Base-by-base conservation (phyloP, 2,329 filamentous ascomycete species). In the Domatiomyces globalis region DNA sequence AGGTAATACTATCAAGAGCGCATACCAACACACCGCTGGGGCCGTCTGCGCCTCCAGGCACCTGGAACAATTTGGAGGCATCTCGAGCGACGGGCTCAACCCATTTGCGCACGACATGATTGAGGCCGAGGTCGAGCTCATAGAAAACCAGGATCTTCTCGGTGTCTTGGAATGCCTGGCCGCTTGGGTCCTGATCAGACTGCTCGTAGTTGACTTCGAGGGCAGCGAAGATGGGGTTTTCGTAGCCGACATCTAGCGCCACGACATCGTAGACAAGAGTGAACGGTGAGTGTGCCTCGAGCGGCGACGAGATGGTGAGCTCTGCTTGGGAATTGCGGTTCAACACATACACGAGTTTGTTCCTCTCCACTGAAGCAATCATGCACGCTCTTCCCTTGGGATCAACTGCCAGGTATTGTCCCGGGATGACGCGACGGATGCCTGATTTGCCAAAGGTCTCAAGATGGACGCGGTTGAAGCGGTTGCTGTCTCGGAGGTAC, bases 391-490 rank as follows among this genome's bases (percentile, higher is more conserved):
- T 81, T 51, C 92, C 92, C 69, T 95, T 95, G 25, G 92, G 92
- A 63, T 99, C 92, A 49, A 87, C 87, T 5, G 90, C 92, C 25
- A 99, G 78, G 64, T 95, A 98, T 68, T 99, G 88, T 54, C 94
- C 92, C 2, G 94, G 92, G 45, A 98, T 80, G 39, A 96, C 90
- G 62, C 92, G 83, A 52, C 94, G 83, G 49, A 96, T 80, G 39
- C 92, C 94, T 6, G 92, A 96, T 70, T 98, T 98, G 60, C 92
- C 92, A 67, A 94, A 99, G 0, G 94, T 99, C 72, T 99, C 94
- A 51, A 95, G 78, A 63, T 96, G 92, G 58, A 96, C 78, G 46
- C 87, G 83, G 61, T 83, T 83, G 69, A 98, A 95, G 47, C 81
- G 81, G 66, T 95, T 95, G 67, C 88, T 82, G 17, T 85, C 79